Percentiles rank a stretch among this genome's conserved stretches.
phyloP scores from a whole-genome alignment of 495 filamentous ascomycete species.

The Annulohypoxylon bovei region DNA sequence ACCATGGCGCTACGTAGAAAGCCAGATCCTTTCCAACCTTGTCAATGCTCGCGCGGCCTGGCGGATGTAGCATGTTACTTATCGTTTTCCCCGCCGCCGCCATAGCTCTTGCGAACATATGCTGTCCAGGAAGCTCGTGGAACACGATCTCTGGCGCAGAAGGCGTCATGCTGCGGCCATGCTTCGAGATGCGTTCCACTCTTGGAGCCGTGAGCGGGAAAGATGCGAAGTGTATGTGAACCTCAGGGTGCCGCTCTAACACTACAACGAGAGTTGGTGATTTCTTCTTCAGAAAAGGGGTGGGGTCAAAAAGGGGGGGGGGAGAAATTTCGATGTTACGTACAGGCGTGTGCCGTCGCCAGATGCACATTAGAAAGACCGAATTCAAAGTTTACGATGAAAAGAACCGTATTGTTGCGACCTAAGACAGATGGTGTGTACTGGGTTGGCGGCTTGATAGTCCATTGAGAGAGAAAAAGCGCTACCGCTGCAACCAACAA shows the following conservation, averaged over 20 bases:
- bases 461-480: not conserved
- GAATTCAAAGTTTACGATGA: constrained; percentile 36
- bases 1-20: constrained; percentile 49
- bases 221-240: constrained; percentile 42
- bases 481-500: constrained; percentile 1
- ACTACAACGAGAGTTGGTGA: too few species aligned
- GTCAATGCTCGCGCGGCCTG: constrained; percentile 10
- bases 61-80: constrained; percentile 11
- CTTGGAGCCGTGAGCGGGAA: constrained; percentile 25
- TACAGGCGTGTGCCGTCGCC: constrained; percentile 34
- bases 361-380: constrained; percentile 43
- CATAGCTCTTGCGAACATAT: not conserved
- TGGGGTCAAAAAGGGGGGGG: too few species aligned
- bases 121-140: constrained; percentile 33
- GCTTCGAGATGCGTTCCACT: constrained; percentile 23
- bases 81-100: not conserved
- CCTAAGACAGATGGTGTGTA: constrained; percentile 15
- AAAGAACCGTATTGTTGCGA: constrained; percentile 36
- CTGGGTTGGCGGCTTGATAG: not conserved
- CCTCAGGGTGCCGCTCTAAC: constrained; percentile 31
- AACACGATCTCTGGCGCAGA: constrained; percentile 25
- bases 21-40: constrained; percentile 23
- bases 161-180: constrained; percentile 1
- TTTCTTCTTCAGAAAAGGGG: too few species aligned
- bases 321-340: too few species aligned